A percentile compares a stretch with the other conserved stretches of the same genome.
Conservation (phyloP, 352 stramenopile species). For the Globisporangium okanoganense region DNA sequence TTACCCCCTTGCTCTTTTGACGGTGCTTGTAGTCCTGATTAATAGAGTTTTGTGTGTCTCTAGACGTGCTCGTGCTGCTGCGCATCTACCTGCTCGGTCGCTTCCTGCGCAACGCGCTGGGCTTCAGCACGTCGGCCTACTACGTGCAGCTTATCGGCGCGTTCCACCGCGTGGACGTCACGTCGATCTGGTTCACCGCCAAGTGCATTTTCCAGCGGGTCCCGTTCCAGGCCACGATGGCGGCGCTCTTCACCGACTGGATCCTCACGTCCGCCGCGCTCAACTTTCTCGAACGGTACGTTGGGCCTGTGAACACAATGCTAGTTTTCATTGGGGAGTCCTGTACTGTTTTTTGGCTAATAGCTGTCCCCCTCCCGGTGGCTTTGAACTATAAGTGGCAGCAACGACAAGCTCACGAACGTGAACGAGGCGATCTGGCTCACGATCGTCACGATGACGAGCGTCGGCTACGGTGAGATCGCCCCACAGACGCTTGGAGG, state of each 20-base stretch:
- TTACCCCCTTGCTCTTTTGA: neutral
- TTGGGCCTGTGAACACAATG: neutral
- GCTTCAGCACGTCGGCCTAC: slow-evolving; percentile 32
- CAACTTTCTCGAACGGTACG: slow-evolving; percentile 56
- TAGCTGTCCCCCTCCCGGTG: neutral
- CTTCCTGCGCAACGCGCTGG: slow-evolving; percentile 44
- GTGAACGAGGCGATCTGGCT: slow-evolving; percentile 51
- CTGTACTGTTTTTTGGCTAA: too few relatives aligned
- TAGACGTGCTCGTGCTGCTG: slow-evolving; percentile 45
- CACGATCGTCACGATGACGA: slow-evolving; percentile 66
- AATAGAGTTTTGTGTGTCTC: neutral
- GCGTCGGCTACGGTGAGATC: slow-evolving; percentile 56
- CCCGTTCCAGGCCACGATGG: slow-evolving; percentile 34
- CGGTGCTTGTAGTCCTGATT: neutral
- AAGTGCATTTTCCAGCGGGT: slow-evolving; percentile 57
- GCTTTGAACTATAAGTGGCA: slow-evolving; percentile 18
- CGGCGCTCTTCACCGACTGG: slow-evolving; percentile 45
- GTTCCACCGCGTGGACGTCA: slow-evolving; percentile 54
- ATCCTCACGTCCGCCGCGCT: slow-evolving; percentile 46
- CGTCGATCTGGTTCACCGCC: slow-evolving; percentile 53
- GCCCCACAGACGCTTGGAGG: slow-evolving; percentile 43
- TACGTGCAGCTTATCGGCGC: slow-evolving; percentile 39
- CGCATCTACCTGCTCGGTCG: slow-evolving; percentile 55
- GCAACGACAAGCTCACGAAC: slow-evolving; percentile 39
- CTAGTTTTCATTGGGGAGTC: neutral